Conservation (phyloP, 495 filamentous ascomycete genomes). For the Aspergillus asperescens region DNA sequence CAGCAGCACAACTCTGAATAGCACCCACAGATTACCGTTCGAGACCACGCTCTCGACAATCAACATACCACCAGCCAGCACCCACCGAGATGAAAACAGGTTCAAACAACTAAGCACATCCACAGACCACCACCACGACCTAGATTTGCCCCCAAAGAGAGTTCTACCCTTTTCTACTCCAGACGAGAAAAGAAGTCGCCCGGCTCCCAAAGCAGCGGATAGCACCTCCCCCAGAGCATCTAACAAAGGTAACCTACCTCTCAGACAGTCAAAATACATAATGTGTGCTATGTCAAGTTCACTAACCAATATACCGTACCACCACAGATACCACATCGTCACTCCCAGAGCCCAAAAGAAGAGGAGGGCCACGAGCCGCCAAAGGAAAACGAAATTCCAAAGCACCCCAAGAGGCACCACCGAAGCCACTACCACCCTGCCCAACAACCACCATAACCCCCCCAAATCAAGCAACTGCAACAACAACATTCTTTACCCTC, state of each 20-base stretch:
- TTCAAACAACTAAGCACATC: neutral
- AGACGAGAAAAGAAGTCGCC: constrained; percentile 18
- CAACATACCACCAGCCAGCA: neutral
- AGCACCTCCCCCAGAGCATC: neutral
- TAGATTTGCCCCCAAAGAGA: constrained; percentile 44
- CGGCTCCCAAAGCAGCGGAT: neutral
- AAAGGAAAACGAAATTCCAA: neutral
- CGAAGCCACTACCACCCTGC: neutral
- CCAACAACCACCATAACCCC: neutral
- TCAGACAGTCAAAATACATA: too few species aligned
- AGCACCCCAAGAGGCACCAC: neutral
- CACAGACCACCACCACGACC: constrained; percentile 14
- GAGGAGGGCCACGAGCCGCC: neutral
- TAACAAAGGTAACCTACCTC: too few species aligned
- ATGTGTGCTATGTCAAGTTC: too few species aligned
- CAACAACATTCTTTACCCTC: constrained; percentile 10
- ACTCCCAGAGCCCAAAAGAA: neutral
- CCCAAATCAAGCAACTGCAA: neutral
- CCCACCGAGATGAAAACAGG: constrained; percentile 11
- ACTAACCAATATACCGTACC: neutral
- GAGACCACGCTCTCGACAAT: neutral
- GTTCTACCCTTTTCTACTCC: constrained; percentile 39
- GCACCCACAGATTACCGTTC: neutral
- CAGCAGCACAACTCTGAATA: neutral
- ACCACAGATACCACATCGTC: neutral